These are phyloP conservation scores for Ceratobasidium sp. DNA, from an alignment of 1,284 basidiomycete genomes.

Conservation along the genomic window DNA sequence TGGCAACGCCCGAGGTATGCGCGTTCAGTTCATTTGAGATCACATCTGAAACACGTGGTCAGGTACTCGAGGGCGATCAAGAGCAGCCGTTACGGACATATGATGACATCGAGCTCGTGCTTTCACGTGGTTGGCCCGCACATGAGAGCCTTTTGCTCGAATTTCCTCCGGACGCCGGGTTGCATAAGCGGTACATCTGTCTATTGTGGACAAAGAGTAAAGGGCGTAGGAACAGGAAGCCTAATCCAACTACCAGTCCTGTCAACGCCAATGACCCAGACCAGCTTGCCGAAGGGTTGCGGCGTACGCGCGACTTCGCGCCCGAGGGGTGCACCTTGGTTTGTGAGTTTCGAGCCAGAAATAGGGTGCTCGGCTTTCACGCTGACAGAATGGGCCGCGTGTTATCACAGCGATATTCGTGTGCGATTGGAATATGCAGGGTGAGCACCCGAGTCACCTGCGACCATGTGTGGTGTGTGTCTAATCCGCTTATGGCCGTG, in stretches of 20 bases:
- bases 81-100: slow-evolving; percentile 44
- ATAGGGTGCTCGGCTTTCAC: slow-evolving; percentile 31
- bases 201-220: slow-evolving; percentile 36
- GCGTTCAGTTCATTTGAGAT: background rate
- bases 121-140: slow-evolving; percentile 47
- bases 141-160: slow-evolving; percentile 37
- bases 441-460: slow-evolving; percentile 15
- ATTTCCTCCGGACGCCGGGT: slow-evolving; percentile 39
- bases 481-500: background rate
- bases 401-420: slow-evolving; percentile 47
- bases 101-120: slow-evolving; percentile 47
- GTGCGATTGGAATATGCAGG: slow-evolving; percentile 48
- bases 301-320: slow-evolving; percentile 38
- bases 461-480: background rate
- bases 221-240: slow-evolving; percentile 28
- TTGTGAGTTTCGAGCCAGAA: slow-evolving; percentile 39
- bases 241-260: slow-evolving; percentile 21
- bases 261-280: slow-evolving; percentile 39
- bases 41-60: slow-evolving; percentile 10
- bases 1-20: slow-evolving; percentile 48
- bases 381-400: slow-evolving; percentile 34
- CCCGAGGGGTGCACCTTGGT: slow-evolving; percentile 43
- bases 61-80: slow-evolving; percentile 42
- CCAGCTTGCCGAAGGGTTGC: slow-evolving; percentile 27
- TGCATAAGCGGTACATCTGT: slow-evolving; percentile 35